Percentiles rank a stretch among this genome's conserved stretches.
Conservation (phyloP, 345 rosid species). For the Draba incana region DNA sequence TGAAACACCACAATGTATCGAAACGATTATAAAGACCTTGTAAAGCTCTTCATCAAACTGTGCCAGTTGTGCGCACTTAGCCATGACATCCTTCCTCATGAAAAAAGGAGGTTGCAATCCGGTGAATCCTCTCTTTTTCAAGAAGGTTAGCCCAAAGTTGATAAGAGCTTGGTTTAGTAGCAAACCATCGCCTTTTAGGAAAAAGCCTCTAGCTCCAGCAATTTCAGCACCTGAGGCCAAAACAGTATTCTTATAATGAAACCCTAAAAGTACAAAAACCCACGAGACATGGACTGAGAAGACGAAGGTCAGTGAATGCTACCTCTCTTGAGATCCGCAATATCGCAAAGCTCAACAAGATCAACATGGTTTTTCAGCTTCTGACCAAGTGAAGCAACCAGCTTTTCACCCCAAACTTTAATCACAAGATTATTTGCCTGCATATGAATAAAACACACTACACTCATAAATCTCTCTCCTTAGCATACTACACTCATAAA, state of each 20-base stretch:
- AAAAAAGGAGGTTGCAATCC: constrained; percentile 87
- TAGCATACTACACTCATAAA: background rate
- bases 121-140: constrained; percentile 69
- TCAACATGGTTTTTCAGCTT: constrained; percentile 87
- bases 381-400: constrained; percentile 44
- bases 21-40: constrained; percentile 51
- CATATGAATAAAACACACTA: constrained; percentile 28
- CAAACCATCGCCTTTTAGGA: constrained; percentile 81
- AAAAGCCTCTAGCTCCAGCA: constrained; percentile 92
- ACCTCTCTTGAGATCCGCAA: constrained; percentile 86
- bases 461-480: constrained; percentile 2
- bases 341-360: constrained; percentile 84
- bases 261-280: background rate
- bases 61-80: constrained; percentile 87
- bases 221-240: constrained; percentile 66
- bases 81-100: constrained; percentile 93
- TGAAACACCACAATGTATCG: background rate
- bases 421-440: constrained; percentile 74
- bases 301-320: constrained; percentile 5
- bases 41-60: constrained; percentile 96
- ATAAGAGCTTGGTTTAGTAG: constrained; percentile 93
- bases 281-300: background rate
- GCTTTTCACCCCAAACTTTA: constrained; percentile 67
- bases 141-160: constrained; percentile 74
- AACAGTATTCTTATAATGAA: background rate